A percentile compares a stretch with the other conserved stretches of the same genome.
phyloP scores from a whole-genome alignment of 1,284 basidiomycete species.

The Entoloma clypeatum region DNA sequence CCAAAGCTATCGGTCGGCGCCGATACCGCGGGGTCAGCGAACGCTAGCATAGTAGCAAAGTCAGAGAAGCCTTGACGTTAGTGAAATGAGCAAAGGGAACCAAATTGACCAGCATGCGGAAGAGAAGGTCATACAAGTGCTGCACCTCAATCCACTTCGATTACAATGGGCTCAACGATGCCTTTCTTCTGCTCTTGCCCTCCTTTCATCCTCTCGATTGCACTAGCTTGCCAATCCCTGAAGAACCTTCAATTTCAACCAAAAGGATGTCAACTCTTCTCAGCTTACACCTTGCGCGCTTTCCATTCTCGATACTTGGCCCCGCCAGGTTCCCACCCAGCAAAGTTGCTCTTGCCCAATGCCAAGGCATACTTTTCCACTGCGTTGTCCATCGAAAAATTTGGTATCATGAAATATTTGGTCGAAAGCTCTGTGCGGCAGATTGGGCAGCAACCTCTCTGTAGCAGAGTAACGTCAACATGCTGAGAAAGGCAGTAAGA shows the following conservation, averaged over 20 bases:
- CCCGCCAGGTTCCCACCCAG: conserved; percentile 45
- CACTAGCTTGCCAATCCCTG: conserved; percentile 32
- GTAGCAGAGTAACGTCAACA: too few relatives aligned
- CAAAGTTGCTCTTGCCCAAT: conserved; percentile 34
- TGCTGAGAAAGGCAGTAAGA: conserved; percentile 1
- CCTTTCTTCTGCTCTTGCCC: too few relatives aligned
- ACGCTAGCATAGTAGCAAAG: too few relatives aligned
- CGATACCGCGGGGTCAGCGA: too few relatives aligned
- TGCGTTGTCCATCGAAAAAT: conserved; percentile 47
- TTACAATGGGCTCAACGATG: too few relatives aligned
- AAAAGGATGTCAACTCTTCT: conserved; percentile 5
- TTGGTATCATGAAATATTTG: conserved; percentile 44
- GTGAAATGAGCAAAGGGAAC: too few relatives aligned
- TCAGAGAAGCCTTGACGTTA: too few relatives aligned
- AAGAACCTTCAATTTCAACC: too few relatives aligned
- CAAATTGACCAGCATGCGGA: too few relatives aligned
- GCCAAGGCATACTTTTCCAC: conserved; percentile 45
- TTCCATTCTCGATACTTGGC: conserved; percentile 41
- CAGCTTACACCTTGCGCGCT: conserved; percentile 41
- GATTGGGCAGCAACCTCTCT: conserved; percentile 44
- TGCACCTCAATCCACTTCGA: too few relatives aligned
- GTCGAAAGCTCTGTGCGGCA: conserved; percentile 41
- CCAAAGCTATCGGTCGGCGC: too few relatives aligned
- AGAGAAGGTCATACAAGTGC: too few relatives aligned
- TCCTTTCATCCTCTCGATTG: conserved; percentile 20